Base-by-base conservation (phyloP, 2,329 filamentous ascomycete genomes). In the Fusarium sp. region DNA sequence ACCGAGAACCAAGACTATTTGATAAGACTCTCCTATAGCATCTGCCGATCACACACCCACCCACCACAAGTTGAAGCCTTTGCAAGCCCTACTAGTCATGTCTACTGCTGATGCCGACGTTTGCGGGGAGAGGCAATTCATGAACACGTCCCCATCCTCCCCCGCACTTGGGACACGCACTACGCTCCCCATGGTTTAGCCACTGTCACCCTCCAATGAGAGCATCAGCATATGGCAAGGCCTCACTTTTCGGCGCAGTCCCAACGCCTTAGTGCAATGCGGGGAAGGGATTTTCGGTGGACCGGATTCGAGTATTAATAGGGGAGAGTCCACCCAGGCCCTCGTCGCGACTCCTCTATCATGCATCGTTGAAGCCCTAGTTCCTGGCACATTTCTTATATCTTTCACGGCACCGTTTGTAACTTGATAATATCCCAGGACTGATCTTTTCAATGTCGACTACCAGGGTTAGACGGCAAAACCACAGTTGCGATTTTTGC, bases 401-500 rank as follows among this genome's bases (percentile, higher is more conserved):
- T 35, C 59, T 62, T 29, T 5, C 31, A 43, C 24, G 24, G 20
- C 60, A 18, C 37, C 35, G 18, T 6, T 56, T 35, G 33, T 13
- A 27, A 56, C 20, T 22, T 5, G 8, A 22, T 27, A 31, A 27
- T 31, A n/a, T 14, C 16, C 4, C 20, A 18, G n/a, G 22, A 1
- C 20, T 57, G 5, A 31, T 10, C n/a, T 5, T 48, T 50, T 29
- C 52, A 57, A 74, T 74, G 68, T 64, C 65, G 45, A 52, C 64
- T 33, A 33, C 63, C 5, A 72, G 54, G 54, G 65, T 66, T 27
- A 66, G 76, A 50, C 73, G 74, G 2, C 75, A 78, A 56, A 78
- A 78, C 35, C 75, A 77, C 31, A 77, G 76, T 5, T 79, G 77
- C 48, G 75, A 79, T 13, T 74, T 76, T 37, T 79, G 77, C 64